Percentiles rank a stretch among this genome's conserved stretches.
phyloP scores from a whole-genome alignment of 257 asterid genomes.

The Coffea canephora region DNA sequence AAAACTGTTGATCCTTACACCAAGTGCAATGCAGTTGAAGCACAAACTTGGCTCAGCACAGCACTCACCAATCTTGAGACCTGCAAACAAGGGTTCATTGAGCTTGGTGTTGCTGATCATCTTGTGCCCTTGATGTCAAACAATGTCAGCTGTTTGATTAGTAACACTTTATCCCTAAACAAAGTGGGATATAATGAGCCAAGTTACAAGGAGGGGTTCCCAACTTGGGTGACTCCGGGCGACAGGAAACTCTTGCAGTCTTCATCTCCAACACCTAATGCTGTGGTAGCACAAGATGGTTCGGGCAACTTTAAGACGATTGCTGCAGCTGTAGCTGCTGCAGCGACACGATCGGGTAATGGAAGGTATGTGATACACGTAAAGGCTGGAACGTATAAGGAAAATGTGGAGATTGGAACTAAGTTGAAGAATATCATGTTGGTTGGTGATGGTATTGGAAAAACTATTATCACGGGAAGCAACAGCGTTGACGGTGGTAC shows the following conservation, averaged over 20 bases:
- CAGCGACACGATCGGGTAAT: slow-evolving; percentile 38
- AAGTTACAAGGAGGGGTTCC: slow-evolving; percentile 41
- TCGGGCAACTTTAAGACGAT: slow-evolving; percentile 60
- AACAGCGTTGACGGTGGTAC: slow-evolving; percentile 68
- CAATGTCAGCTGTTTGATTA: slow-evolving; percentile 54
- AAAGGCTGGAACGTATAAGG: slow-evolving; percentile 65
- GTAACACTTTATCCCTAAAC: slow-evolving; percentile 62
- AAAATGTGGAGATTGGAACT: slow-evolving; percentile 59
- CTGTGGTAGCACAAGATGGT: slow-evolving; percentile 55
- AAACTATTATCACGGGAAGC: slow-evolving; percentile 83
- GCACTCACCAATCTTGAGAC: slow-evolving; percentile 18
- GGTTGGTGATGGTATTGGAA: slow-evolving; percentile 87
- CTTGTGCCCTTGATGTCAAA: slow-evolving; percentile 45
- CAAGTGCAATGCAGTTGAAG: slow-evolving; percentile 33
- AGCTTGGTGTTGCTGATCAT: slow-evolving; percentile 43
- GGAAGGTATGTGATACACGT: slow-evolving; percentile 66
- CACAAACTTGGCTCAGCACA: slow-evolving; percentile 17
- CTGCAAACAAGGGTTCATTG: slow-evolving; percentile 47
- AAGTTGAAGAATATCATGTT: slow-evolving; percentile 60
- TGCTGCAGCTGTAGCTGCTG: slow-evolving; percentile 49
- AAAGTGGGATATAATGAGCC: slow-evolving; percentile 25
- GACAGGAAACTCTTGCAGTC: slow-evolving; percentile 65
- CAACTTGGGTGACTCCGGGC: slow-evolving; percentile 58
- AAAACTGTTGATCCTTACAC: slow-evolving; percentile 42
- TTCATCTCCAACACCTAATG: slow-evolving; percentile 28